Conservation (phyloP, 148 eudicot genomes). For the Nyssa sinensis region DNA sequence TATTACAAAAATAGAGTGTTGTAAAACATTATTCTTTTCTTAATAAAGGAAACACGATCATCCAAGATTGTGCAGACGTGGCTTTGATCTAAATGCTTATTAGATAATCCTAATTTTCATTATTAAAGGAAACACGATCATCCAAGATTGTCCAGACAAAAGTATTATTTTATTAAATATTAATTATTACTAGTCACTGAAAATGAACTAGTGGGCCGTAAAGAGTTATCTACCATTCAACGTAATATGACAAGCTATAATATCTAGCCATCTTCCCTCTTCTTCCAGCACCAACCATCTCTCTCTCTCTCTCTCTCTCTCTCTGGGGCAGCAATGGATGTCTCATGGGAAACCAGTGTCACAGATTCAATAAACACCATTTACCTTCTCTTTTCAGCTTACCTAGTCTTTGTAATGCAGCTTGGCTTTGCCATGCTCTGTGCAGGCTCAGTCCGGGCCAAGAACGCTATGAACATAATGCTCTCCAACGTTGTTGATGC, state of each 20-base stretch:
- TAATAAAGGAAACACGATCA: too few relatives aligned
- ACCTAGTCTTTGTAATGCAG: constrained; percentile 72
- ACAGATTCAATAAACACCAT: constrained; percentile 59
- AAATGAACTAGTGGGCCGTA: neutral
- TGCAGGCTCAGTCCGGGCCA: constrained; percentile 81
- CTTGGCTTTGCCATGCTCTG: constrained; percentile 85
- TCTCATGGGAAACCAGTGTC: constrained; percentile 60
- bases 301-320: constrained; percentile 6
- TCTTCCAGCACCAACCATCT: constrained; percentile 23
- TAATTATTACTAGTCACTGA: constrained; percentile 24
- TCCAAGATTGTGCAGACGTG: too few relatives aligned
- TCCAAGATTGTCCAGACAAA: too few relatives aligned
- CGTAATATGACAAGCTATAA: neutral
- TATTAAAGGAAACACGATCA: too few relatives aligned
- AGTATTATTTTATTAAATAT: too few relatives aligned
- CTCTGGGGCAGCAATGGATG: constrained; percentile 47
- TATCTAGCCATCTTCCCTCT: neutral
- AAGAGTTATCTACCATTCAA: constrained; percentile 20
- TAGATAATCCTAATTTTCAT: too few relatives aligned
- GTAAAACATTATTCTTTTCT: too few relatives aligned
- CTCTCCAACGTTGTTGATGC: constrained; percentile 82
- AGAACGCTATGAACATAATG: constrained; percentile 79
- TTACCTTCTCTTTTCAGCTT: constrained; percentile 71
- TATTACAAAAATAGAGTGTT: too few relatives aligned
- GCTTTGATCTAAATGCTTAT: too few relatives aligned